These are phyloP conservation scores for Galerina sulciceps DNA, from an alignment of 768 basidiomycete genomes.

Conservation along the genomic window DNA sequence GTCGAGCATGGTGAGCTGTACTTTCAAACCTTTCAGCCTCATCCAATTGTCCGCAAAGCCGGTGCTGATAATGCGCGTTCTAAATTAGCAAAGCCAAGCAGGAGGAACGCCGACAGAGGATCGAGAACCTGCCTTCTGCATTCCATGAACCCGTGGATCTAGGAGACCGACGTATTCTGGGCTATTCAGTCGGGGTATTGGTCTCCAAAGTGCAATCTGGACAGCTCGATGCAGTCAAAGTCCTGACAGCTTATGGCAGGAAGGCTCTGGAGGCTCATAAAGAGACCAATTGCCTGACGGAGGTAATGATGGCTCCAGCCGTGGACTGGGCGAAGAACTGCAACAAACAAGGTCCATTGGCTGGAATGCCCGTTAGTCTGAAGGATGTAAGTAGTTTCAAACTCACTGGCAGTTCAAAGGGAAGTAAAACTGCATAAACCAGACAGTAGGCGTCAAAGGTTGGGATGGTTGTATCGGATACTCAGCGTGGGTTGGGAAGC, in stretches of 20 bases:
- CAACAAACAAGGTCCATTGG: conserved; percentile 45
- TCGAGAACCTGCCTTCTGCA: conserved; percentile 25
- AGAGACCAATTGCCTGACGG: conserved; percentile 65
- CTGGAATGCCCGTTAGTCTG: conserved; percentile 63
- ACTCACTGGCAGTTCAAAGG: background rate
- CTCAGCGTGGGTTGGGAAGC: conserved; percentile 50
- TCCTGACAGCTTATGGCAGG: conserved; percentile 51
- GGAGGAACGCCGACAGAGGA: conserved; percentile 35
- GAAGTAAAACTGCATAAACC: background rate
- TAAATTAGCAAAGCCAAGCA: conserved; percentile 35
- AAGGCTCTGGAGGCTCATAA: conserved; percentile 51
- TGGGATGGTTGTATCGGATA: conserved; percentile 66
- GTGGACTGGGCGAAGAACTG: conserved; percentile 37
- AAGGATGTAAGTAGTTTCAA: conserved; percentile 46
- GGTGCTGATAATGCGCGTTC: background rate
- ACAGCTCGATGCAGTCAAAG: conserved; percentile 31
- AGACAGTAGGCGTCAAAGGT: conserved; percentile 57
- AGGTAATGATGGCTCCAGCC: conserved; percentile 54
- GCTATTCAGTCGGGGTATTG: conserved; percentile 30
- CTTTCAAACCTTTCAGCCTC: background rate
- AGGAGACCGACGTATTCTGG: conserved; percentile 33
- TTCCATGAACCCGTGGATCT: conserved; percentile 34
- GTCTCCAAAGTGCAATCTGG: conserved; percentile 34
- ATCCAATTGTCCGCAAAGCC: background rate
- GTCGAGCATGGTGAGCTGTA: conserved; percentile 25